Conservation (phyloP, 352 stramenopile genomes). For the Globisporangium polare region DNA sequence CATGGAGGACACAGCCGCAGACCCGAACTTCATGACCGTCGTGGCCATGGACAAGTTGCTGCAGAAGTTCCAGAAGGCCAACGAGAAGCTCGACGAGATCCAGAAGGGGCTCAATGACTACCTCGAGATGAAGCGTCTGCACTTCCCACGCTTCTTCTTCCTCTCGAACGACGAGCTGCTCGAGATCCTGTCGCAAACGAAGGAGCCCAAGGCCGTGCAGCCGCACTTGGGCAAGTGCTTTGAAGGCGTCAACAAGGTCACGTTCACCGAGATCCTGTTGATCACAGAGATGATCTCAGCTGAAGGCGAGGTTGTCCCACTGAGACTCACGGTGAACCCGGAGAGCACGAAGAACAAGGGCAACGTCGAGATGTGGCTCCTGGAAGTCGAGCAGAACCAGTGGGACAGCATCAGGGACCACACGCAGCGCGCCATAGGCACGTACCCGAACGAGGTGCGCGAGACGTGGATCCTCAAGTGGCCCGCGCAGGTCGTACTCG, state of each 20-base stretch:
- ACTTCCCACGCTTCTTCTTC: conserved; percentile 95
- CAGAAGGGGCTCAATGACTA: conserved; percentile 94
- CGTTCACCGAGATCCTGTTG: conserved; percentile 87
- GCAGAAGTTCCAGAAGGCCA: conserved; percentile 91
- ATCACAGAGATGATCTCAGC: conserved; percentile 94
- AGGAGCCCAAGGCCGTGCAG: conserved; percentile 91
- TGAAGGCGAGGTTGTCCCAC: conserved; percentile 88
- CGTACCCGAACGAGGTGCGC: conserved; percentile 76
- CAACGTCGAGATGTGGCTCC: conserved; percentile 94
- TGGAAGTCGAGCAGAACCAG: conserved; percentile 89
- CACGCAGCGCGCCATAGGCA: conserved; percentile 81
- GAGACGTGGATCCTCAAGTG: conserved; percentile 92
- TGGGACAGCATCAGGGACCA: conserved; percentile 91
- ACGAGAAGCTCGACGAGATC: conserved; percentile 94
- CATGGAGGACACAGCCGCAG: conserved; percentile 87
- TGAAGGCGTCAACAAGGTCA: conserved; percentile 90
- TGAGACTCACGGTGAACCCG: conserved; percentile 84
- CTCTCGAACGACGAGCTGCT: conserved; percentile 93
- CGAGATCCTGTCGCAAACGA: conserved; percentile 92
- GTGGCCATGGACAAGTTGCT: conserved; percentile 88
- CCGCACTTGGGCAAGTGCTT: conserved; percentile 90
- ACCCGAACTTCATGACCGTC: conserved; percentile 89
- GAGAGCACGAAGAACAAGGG: conserved; percentile 92
- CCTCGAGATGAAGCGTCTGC: conserved; percentile 91
- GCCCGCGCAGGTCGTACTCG: conserved; percentile 93